Evolutionary conservation across 2,329 filamentous ascomycete genomes (phyloP).

Genomic region (Aspergillus sojae): DNA sequence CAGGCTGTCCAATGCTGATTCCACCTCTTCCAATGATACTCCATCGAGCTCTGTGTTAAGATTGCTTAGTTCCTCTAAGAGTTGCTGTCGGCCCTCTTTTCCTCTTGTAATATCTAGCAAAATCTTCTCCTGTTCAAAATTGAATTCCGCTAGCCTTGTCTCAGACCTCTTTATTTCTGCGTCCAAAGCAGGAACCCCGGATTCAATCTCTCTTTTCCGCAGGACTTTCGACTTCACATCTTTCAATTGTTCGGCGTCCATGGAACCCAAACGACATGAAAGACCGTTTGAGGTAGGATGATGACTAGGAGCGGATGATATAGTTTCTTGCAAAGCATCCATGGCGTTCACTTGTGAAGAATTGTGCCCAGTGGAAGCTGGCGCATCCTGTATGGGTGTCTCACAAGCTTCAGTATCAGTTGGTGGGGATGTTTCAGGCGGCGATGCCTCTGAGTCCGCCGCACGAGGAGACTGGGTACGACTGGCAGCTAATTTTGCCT

Average conservation of each 20-base stretch:
- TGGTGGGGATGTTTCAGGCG: slow-evolving; percentile 15
- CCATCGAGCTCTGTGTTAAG: slow-evolving; percentile 53
- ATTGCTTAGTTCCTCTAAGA: slow-evolving; percentile 52
- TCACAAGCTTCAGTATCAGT: slow-evolving; percentile 10
- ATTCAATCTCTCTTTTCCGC: slow-evolving; percentile 53
- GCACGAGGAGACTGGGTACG: slow-evolving; percentile 39
- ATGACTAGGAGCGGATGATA: background rate
- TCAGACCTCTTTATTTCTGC: slow-evolving; percentile 46
- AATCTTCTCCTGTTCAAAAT: slow-evolving; percentile 43
- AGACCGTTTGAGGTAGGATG: background rate
- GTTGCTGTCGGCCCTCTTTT: slow-evolving; percentile 44
- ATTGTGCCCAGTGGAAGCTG: too few relatives aligned
- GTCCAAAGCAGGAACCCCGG: slow-evolving; percentile 49
- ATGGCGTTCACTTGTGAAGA: background rate
- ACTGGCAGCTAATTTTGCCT: slow-evolving; percentile 43
- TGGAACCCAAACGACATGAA: slow-evolving; percentile 6
- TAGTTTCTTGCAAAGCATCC: background rate
- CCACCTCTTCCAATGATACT: slow-evolving; percentile 48
- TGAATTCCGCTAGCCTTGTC: slow-evolving; percentile 33
- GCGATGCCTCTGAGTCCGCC: slow-evolving; percentile 26
- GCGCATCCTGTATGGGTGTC: background rate
- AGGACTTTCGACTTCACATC: slow-evolving; percentile 41
- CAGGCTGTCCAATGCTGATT: slow-evolving; percentile 34
- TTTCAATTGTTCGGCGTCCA: slow-evolving; percentile 30
- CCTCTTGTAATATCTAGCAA: slow-evolving; percentile 50